Base-by-base conservation (phyloP, 2,329 filamentous ascomycete species). In the Alternaria triticina region DNA sequence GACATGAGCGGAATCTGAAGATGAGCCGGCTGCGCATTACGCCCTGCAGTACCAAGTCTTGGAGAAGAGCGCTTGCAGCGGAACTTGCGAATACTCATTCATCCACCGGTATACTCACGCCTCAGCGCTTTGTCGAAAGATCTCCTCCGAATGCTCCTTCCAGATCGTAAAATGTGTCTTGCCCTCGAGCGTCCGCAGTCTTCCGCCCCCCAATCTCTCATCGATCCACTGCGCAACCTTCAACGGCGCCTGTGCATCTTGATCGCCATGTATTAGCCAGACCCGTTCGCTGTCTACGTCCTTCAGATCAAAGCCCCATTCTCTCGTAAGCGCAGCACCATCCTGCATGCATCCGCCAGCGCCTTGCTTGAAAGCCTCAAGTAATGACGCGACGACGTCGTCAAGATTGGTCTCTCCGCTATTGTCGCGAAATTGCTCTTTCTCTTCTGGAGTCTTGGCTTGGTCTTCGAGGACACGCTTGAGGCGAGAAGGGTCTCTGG, bases 141-240 rank as follows among this genome's bases (percentile, higher is more conserved):
- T 68, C 52, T 71, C 69, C 25, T 67, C 64, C 20, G 57, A 62
- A 54, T 68, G 63, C 36, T 70, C 57, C 17, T 71, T 70, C 70
- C 70, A 73, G 33, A 72, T 70, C 10, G 66, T 71, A 15, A 65
- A 70, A 64, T 72, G 71, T 20, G 67, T 73, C 57, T 64, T 65
- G 20, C 66, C 65, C 55, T 70, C 47, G 15, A 73, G 46, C 15
- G 68, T 63, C 54, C 54, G 68, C 57, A 72, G 60, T 43, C 62
- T 72, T 2, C 70, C 65, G 4, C 68, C 65, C 6, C 65, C 68
- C 58, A 73, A 56, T 28, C 58, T 57, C 57, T 62, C 52, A 45
- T 74, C 59, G 22, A 70, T 67, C 71, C 71, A 72, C 60, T 62
- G 59, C 45, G 69, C 70, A 25, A 65, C 44, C 49, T 62, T 46